A percentile compares a stretch with the other conserved stretches of the same genome.
Evolutionary conservation across 768 basidiomycete genomes (phyloP).

Genomic region (Wakefieldia striispora): DNA sequence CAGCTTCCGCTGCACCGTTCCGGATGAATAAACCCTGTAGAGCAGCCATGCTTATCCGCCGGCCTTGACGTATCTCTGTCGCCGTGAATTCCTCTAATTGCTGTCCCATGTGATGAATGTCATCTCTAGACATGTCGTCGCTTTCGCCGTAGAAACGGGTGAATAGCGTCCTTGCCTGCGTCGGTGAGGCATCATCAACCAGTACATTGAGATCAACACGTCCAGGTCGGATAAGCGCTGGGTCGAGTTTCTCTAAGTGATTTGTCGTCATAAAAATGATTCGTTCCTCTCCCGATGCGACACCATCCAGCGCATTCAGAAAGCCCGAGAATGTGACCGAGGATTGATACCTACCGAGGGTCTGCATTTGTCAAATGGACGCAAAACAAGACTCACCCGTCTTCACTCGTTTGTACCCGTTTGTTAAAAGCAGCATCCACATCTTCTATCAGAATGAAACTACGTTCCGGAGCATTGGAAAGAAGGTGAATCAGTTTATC

Average conservation of each 20-base stretch:
- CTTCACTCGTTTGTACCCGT: conserved; percentile 84
- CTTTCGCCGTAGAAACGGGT: conserved; percentile 74
- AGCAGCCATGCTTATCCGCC: conserved; percentile 89
- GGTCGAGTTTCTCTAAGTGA: conserved; percentile 84
- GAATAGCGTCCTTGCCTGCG: conserved; percentile 78
- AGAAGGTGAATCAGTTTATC: conserved; percentile 94
- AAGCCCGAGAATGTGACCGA: conserved; percentile 98
- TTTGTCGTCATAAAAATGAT: conserved; percentile 99
- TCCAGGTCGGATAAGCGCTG: conserved; percentile 93
- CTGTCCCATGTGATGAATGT: conserved; percentile 45
- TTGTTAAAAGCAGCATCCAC: conserved; percentile 97
- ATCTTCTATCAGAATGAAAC: conserved; percentile 95
- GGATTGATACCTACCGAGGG: conserved; percentile 72
- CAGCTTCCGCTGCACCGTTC: conserved; percentile 54
- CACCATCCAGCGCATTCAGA: conserved; percentile 94
- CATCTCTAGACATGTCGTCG: conserved; percentile 34
- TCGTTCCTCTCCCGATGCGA: conserved; percentile 96
- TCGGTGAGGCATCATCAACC: conserved; percentile 82
- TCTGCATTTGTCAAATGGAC: conserved; percentile 11
- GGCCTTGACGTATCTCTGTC: conserved; percentile 48
- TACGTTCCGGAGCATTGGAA: conserved; percentile 89
- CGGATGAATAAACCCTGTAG: conserved; percentile 95
- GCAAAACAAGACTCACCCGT: conserved; percentile 62
- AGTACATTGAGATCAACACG: conserved; percentile 85
- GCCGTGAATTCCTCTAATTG: conserved; percentile 54